Base-by-base conservation (phyloP, 805 yeast genomes). In the Debaryomyces hansenii region DNA sequence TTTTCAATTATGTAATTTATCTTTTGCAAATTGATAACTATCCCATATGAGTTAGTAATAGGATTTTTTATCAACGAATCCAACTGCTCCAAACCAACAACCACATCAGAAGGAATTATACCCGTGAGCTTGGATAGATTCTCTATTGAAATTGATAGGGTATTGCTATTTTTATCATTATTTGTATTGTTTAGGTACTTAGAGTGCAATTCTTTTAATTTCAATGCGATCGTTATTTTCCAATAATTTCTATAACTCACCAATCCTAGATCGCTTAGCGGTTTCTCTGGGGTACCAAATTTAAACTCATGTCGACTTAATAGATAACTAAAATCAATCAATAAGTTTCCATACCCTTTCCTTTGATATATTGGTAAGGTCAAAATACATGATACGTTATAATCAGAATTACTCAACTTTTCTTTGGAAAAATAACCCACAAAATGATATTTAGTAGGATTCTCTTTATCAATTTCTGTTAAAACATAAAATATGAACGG, bases 381-480 rank as follows among this genome's bases (percentile, higher is more conserved):
- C 55, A 94, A 70, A 36, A 94, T 92, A 68, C 99, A 94, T 48
- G 95, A 85, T 20, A 94, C 82, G 57, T 92, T 92, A 62, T 87
- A 90, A 53, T 80, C 84, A 0, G 92, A 81, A 27, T 83, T 77
- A 52, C 84, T 85, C 49, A 86, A 70, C 55, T 84, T 84, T 57
- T 91, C 97, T 58, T 94, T 94, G 20, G 96, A 87, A 61, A 94
- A 94, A 64, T 94, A 94, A 0, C 99, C 99, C 33, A 91, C 91
- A 66, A 94, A 87, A 59, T 88, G 90, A 59, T 85, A 85, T 14
- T 56, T 57, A 4, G 65, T 56, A 20, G 70, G 61, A 55, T 70
- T 67, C 16, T 47, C 42, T 20, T 56, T 72, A 56, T 83, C 87
- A 37, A 78, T 71, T 53, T 87, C 94, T 4, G 92, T 87, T 38